Evolutionary conservation across 2,329 filamentous ascomycete species (phyloP).

Genomic region (Xenosphaeropsis pyriputrescens): DNA sequence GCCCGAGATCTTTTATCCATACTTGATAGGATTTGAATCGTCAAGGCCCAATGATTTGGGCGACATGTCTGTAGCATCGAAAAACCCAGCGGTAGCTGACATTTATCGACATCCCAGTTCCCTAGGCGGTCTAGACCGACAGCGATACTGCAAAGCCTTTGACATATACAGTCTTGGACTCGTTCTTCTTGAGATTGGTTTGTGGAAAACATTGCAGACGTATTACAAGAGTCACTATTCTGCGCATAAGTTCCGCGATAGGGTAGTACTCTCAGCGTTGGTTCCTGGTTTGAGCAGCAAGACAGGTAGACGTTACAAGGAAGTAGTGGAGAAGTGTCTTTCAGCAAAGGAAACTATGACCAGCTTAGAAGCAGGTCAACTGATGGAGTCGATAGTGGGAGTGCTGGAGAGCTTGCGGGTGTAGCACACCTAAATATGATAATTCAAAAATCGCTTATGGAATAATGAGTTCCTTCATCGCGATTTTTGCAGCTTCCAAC

Average conservation of each 20-base stretch:
- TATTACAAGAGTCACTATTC: slow-evolving; percentile 27
- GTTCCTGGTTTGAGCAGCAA: slow-evolving; percentile 26
- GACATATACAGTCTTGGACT: slow-evolving; percentile 30
- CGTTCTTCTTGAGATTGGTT: slow-evolving; percentile 30
- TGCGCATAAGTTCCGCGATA: slow-evolving; percentile 25
- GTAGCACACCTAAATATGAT: slow-evolving; percentile 2
- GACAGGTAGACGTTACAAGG: slow-evolving; percentile 23
- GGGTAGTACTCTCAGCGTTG: slow-evolving; percentile 23
- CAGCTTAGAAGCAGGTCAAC: slow-evolving; percentile 20
- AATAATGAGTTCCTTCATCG: slow-evolving; percentile 40
- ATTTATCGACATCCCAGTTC: slow-evolving; percentile 31
- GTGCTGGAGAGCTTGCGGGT: slow-evolving; percentile 23
- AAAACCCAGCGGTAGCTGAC: slow-evolving; percentile 22
- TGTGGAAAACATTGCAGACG: slow-evolving; percentile 26
- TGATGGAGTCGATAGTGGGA: slow-evolving; percentile 27
- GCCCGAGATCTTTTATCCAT: slow-evolving; percentile 23
- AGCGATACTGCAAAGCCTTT: slow-evolving; percentile 23
- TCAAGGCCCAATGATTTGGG: slow-evolving; percentile 21
- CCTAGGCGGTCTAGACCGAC: slow-evolving; percentile 21
- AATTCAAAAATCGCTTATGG: slow-evolving; percentile 18
- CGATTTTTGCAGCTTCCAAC: slow-evolving; percentile 35
- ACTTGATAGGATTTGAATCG: slow-evolving; percentile 25
- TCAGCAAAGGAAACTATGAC: slow-evolving; percentile 21
- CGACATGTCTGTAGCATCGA: slow-evolving; percentile 22
- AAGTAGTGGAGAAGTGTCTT: slow-evolving; percentile 27